Conservation (phyloP, 2,329 filamentous ascomycete genomes). For the Periglandula ipomoeae region DNA sequence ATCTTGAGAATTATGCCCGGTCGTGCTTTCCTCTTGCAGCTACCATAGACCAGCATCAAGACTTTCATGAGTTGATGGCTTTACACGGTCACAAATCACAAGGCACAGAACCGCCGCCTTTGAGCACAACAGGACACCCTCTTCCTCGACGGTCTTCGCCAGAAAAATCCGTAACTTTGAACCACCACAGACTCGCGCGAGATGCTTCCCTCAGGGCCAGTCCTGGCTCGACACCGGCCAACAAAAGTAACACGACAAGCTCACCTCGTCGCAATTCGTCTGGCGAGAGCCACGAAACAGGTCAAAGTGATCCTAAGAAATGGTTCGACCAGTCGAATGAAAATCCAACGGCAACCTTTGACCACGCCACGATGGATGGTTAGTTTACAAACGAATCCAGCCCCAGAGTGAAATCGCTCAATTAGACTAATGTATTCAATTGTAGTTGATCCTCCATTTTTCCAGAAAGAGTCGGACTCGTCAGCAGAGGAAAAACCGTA, state of each 20-base stretch:
- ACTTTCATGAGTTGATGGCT: conserved; percentile 20
- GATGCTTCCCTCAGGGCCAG: conserved; percentile 27
- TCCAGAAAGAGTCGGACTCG: conserved; percentile 42
- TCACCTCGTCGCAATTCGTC: conserved; percentile 33
- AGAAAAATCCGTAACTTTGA: conserved; percentile 37
- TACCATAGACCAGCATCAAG: neutral
- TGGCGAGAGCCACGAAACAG: conserved; percentile 38
- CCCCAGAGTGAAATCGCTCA: too few species aligned
- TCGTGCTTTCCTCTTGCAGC: neutral
- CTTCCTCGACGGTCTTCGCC: conserved; percentile 35
- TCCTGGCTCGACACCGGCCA: conserved; percentile 15
- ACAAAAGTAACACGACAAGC: conserved; percentile 11
- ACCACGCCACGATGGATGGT: conserved; percentile 40
- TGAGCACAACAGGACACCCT: conserved; percentile 27
- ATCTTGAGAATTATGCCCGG: neutral
- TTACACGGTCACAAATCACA: conserved; percentile 15
- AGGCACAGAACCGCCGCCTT: conserved; percentile 16
- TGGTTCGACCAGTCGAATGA: conserved; percentile 48
- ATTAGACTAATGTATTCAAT: too few species aligned
- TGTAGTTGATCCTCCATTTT: conserved; percentile 45
- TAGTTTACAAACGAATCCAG: conserved; percentile 7
- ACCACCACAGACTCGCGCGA: conserved; percentile 34
- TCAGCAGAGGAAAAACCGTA: conserved; percentile 36
- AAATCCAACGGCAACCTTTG: conserved; percentile 34
- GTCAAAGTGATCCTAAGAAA: conserved; percentile 38